phyloP scores from a whole-genome alignment of 176 grass and related monocot species.

The Coix lacrymajobi region DNA sequence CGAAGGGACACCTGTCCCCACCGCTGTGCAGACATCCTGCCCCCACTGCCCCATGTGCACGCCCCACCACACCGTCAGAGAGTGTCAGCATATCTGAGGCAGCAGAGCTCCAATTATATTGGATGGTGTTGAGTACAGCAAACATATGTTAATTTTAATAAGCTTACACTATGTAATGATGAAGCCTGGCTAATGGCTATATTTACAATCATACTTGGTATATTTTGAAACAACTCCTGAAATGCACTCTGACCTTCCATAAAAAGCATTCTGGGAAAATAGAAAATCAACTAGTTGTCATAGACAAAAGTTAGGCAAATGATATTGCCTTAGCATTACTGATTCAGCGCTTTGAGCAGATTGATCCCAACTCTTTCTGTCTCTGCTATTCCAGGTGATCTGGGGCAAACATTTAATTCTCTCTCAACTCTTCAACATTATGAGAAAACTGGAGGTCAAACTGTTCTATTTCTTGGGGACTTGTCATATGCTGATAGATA shows the following conservation, averaged over 20 bases:
- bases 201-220: background rate
- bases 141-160: background rate
- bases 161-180: background rate
- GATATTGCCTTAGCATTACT: background rate
- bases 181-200: background rate
- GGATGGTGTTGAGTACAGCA: background rate
- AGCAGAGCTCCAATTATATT: background rate
- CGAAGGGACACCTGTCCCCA: background rate
- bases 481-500: slow-evolving; percentile 95
- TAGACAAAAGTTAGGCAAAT: background rate
- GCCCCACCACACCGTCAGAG: background rate
- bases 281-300: background rate
- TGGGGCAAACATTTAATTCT: slow-evolving; percentile 96
- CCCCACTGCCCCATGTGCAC: too few species aligned
- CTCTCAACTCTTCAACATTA: slow-evolving; percentile 96
- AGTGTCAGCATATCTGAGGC: background rate
- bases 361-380: background rate
- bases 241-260: background rate
- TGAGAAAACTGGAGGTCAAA: slow-evolving; percentile 62
- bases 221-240: background rate
- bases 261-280: background rate
- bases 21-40: background rate
- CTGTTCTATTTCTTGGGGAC: slow-evolving; percentile 83
- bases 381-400: slow-evolving; percentile 63
- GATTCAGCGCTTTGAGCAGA: background rate